Percentiles rank a stretch among this genome's conserved stretches.
These are phyloP conservation scores for Elaeis oleifera DNA, from an alignment of 202 grass and related monocot species.

Conservation along the genomic window DNA sequence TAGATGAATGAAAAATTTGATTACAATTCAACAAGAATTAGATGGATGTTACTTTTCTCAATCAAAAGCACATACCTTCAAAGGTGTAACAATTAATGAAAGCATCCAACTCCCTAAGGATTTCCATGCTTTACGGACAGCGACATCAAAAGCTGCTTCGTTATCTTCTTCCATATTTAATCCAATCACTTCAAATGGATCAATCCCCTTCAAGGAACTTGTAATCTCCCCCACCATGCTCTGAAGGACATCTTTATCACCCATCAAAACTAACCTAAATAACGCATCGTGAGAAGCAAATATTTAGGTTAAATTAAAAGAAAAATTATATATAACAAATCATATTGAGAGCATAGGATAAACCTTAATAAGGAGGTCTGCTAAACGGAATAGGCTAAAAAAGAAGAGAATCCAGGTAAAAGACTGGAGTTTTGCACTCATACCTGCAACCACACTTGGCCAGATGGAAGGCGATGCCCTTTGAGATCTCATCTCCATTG, in stretches of 20 bases:
- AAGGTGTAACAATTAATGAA: constrained; percentile 61
- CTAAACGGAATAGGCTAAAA: no score
- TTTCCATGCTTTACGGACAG: constrained; percentile 47
- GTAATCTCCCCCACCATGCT: constrained; percentile 25
- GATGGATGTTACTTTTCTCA: background rate
- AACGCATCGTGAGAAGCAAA: background rate
- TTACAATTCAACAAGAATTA: background rate
- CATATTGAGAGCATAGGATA: no score
- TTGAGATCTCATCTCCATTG: constrained; percentile 51
- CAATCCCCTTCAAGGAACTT: constrained; percentile 13
- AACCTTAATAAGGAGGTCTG: no score
- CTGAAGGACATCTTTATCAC: constrained; percentile 37
- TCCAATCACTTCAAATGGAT: constrained; percentile 33
- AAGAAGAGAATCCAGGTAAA: no score
- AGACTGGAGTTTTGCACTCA: background rate
- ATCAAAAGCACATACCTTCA: constrained; percentile 39
- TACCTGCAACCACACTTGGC: constrained; percentile 67
- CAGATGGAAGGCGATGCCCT: constrained; percentile 50
- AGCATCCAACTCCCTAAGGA: constrained; percentile 51
- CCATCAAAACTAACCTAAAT: constrained; percentile 57
- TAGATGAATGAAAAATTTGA: background rate
- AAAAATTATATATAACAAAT: background rate
- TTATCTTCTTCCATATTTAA: constrained; percentile 53
- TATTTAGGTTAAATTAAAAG: background rate
- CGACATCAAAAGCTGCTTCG: constrained; percentile 39